Evolutionary conservation across 2,329 filamentous ascomycete species (phyloP).

Genomic region (Ustulina deusta): DNA sequence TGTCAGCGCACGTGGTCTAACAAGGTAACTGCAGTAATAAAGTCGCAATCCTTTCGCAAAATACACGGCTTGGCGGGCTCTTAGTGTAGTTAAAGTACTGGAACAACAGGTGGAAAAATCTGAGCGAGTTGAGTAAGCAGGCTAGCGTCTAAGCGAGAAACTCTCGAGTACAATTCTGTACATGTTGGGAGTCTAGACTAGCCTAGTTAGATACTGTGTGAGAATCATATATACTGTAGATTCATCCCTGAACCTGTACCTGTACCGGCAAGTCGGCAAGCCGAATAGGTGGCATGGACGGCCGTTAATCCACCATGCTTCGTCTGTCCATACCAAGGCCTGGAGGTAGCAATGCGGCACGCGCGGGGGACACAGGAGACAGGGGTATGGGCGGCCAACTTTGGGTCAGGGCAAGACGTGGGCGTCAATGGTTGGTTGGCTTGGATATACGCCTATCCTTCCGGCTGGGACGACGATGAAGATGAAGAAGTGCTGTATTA

Average conservation of each 20-base stretch:
- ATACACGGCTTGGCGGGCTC: neutral
- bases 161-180: neutral
- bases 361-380: neutral
- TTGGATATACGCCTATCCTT: neutral
- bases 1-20: conserved; percentile 13
- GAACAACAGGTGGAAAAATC: neutral
- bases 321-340: neutral
- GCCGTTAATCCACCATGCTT: neutral
- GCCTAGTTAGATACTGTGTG: neutral
- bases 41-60: neutral
- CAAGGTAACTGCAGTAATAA: neutral
- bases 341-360: neutral
- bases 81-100: neutral
- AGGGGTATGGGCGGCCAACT: neutral
- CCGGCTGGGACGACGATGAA: too few relatives aligned
- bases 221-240: neutral
- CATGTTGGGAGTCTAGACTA: neutral
- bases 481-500: neutral
- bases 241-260: neutral
- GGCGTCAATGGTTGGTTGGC: conserved; percentile 13
- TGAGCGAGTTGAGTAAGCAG: neutral
- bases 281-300: neutral
- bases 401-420: conserved; percentile 4
- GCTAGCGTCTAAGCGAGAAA: conserved; percentile 1
- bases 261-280: neutral